Percentiles rank a stretch among this genome's conserved stretches.
Conservation (phyloP, 169 alveolate species). For the Cystoisospora suis region DNA sequence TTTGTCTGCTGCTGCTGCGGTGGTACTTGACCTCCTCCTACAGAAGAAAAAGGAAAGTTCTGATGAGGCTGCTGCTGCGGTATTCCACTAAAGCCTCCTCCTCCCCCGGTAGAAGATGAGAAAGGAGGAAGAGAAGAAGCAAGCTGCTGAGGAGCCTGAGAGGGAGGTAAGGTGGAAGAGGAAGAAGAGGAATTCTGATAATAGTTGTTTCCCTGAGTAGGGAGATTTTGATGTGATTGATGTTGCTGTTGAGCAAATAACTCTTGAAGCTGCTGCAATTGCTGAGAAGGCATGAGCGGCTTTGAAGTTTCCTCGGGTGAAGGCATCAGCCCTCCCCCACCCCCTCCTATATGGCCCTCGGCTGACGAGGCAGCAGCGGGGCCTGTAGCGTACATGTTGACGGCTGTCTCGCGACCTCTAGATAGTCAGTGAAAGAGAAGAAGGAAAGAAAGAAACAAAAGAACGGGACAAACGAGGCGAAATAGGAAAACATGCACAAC, state of each 20-base stretch:
- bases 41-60: too few species aligned
- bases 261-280: slow-evolving; percentile 37
- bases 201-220: background rate
- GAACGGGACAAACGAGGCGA: background rate
- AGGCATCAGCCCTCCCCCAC: background rate
- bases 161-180: too few species aligned
- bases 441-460: background rate
- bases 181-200: too few species aligned
- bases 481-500: background rate
- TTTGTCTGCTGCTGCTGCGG: too few species aligned
- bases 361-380: background rate
- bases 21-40: too few species aligned
- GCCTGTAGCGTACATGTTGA: background rate
- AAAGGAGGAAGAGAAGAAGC: too few species aligned
- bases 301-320: background rate
- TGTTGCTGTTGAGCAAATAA: background rate
- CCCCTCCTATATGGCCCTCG: background rate
- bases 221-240: background rate
- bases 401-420: too few species aligned
- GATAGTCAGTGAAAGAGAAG: too few species aligned
- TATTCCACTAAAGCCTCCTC: too few species aligned
- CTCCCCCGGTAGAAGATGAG: too few species aligned
- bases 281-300: slow-evolving; percentile 13
- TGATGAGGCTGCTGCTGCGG: too few species aligned
- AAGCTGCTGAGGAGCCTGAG: too few species aligned